Base-by-base conservation (phyloP, 2,329 filamentous ascomycete species). In the Didymella pomorum region DNA sequence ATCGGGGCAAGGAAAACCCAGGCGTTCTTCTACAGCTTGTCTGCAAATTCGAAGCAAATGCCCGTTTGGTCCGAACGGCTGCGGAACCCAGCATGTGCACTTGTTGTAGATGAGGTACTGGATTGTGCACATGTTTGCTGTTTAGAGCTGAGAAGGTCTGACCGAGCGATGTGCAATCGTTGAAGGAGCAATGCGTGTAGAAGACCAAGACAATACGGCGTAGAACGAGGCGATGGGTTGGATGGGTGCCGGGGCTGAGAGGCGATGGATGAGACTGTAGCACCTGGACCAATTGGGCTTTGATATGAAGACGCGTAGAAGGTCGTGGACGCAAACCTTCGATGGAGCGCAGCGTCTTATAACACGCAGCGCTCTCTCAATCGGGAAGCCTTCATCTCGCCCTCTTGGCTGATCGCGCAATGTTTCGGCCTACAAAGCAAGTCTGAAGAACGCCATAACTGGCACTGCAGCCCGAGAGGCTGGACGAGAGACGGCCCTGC, bases 71-170 rank as follows among this genome's bases (percentile, higher is more conserved):
- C 62, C 64, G 43, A 67, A 61, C 1, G 70, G 71, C 39, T 72
- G 71, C 21, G 71, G 63, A 16, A 74, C 62, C 72, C 72, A 75
- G 61, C 73, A 70, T 41, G 67, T 65, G 59, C 72, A 75, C 44
- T 42, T 20, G 41, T 64, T 55, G 52, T 74, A 67, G 44, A 75
- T 60, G 20, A 70, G 74, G 56, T 75, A 75, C n/a, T 69, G 57
- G 11, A 75, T 71, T 50, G 65, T 68, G 59, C 72, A 75, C 72
- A 75, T 55, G 9, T 47, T 68, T 50, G 26, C 29, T 25, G 11
- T 14, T 12, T 12, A 12, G 29, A 28, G 26, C 18, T 31, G 16
- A 20, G 26, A 35, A 31, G 6, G 11, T 26, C n/a, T 26, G 39
- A 25, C 18, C 31, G n/a, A 31, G 14, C 35, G n/a, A 6, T 35